Percentiles rank a stretch among this genome's conserved stretches.
These are phyloP conservation scores for Wickerhamiella allomyrinae DNA, from an alignment of 805 yeast genomes.

Conservation along the genomic window DNA sequence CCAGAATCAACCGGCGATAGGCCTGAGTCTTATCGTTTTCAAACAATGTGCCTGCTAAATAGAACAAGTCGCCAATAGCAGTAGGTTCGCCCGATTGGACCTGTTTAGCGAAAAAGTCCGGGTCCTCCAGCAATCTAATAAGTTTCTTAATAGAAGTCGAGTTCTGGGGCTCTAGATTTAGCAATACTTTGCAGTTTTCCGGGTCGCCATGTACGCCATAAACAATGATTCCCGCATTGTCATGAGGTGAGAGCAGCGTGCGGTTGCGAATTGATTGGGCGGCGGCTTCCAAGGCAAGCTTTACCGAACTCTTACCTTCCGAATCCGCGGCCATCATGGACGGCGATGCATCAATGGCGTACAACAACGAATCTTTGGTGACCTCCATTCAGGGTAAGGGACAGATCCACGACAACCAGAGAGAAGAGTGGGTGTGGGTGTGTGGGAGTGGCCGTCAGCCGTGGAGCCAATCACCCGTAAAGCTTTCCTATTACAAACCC, in stretches of 20 bases:
- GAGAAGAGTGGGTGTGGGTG: too few species aligned
- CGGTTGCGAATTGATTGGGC: slow-evolving; percentile 50
- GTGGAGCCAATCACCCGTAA: not conserved
- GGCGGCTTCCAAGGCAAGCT: slow-evolving; percentile 35
- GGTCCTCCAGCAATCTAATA: slow-evolving; percentile 8
- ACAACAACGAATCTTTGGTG: slow-evolving; percentile 24
- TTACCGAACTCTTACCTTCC: not conserved
- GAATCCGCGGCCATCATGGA: slow-evolving; percentile 18
- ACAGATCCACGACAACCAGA: too few species aligned
- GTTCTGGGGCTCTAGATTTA: slow-evolving; percentile 11
- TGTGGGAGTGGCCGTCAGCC: too few species aligned
- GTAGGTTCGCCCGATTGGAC: slow-evolving; percentile 5
- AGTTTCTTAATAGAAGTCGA: slow-evolving; percentile 11
- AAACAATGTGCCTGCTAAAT: slow-evolving; percentile 5
- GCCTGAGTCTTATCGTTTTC: slow-evolving; percentile 10
- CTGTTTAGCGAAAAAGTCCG: not conserved
- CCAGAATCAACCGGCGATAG: slow-evolving; percentile 9
- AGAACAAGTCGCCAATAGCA: slow-evolving; percentile 6
- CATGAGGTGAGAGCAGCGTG: slow-evolving; percentile 47
- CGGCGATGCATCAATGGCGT: slow-evolving; percentile 24
- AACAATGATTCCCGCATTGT: slow-evolving; percentile 65
- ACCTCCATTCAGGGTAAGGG: not conserved
- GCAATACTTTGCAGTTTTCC: slow-evolving; percentile 18
- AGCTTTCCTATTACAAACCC: not conserved
- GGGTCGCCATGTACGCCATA: slow-evolving; percentile 22